phyloP scores from a whole-genome alignment of 1,139 yeast genomes.

The Zygotorulaspora mrakii region DNA sequence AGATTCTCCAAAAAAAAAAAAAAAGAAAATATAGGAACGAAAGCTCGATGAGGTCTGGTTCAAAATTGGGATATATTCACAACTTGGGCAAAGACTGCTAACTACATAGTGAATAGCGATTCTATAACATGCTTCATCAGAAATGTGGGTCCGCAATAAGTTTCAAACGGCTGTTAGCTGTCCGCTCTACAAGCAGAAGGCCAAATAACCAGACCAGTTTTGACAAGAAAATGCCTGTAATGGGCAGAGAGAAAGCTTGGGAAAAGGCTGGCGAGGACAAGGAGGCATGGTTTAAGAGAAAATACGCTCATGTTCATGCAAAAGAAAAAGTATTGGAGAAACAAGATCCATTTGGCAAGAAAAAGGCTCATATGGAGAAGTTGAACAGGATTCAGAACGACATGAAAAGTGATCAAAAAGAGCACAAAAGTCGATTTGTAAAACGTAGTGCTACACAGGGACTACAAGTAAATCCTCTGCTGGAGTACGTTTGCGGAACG shows the following conservation, averaged over 20 bases:
- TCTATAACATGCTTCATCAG: background rate
- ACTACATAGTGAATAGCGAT: background rate
- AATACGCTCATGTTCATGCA: constrained; percentile 59
- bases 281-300: constrained; percentile 51
- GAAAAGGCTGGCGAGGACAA: constrained; percentile 51
- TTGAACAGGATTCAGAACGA: constrained; percentile 15
- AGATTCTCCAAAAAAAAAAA: background rate
- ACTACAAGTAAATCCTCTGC: constrained; percentile 42
- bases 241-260: constrained; percentile 51
- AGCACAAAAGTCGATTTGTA: constrained; percentile 19
- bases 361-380: constrained; percentile 20
- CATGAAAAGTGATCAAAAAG: constrained; percentile 12
- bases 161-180: constrained; percentile 10
- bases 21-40: background rate
- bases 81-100: too few relatives aligned
- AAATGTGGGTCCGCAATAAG: background rate
- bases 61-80: too few relatives aligned
- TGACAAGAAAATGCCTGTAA: constrained; percentile 45
- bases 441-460: constrained; percentile 15
- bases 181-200: constrained; percentile 9
- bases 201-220: constrained; percentile 24
- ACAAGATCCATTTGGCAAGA: constrained; percentile 20
- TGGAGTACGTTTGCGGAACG: constrained; percentile 73
- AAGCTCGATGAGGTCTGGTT: constrained; percentile 3
- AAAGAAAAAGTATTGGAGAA: constrained; percentile 36